Evolutionary conservation across 257 asterid species (phyloP), one percentile per base, ranked within the genome.

Genomic region (Solanum medicagineum): DNA sequence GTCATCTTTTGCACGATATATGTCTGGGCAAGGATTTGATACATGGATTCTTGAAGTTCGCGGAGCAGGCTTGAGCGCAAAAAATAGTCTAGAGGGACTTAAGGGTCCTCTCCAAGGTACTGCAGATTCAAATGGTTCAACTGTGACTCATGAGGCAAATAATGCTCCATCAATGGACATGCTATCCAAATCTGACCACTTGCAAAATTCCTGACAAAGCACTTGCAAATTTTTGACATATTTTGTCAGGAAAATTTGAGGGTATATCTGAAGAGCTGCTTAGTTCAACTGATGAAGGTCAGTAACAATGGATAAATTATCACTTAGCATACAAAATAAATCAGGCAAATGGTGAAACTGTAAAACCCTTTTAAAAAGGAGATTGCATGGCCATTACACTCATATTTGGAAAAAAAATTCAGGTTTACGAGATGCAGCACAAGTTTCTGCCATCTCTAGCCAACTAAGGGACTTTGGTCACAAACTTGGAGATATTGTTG

Each of bases 11-110:
- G 98, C 99, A 85, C 99, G 98, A 80, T 89, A 91, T 87, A 97
- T 97, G 98, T 95, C 98, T 89, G 94, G 91, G 85, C 97, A 95
- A 90, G 99, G 99, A 91, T 97, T 95, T 93, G 99, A 97, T 86
- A 97, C 99, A 49, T 97, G 98, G 98, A 89, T 97, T 80, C 93
- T 97, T 73, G 99, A 97, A 92, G 98, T 95, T 81, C 92, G 99
- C 87, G 99, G 99, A 85, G 98, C 98, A 62, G 98, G 99, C 75
- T 88, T 97, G 93, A 95, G 98, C 89, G 89, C 85, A 44, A 92
- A 86, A 83, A 93, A 84, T 79, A 29, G 83, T 79, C 29, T 4
- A 26, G 59, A 40, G 42, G 71, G 24, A 63, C 71, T 24, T 24
- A 22, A 73, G 20, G 56, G 45, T 16, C 56, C 81, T 73, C 32